Evolutionary conservation across 2,329 filamentous ascomycete genomes (phyloP).

Genomic region (Monosporascus sp.): DNA sequence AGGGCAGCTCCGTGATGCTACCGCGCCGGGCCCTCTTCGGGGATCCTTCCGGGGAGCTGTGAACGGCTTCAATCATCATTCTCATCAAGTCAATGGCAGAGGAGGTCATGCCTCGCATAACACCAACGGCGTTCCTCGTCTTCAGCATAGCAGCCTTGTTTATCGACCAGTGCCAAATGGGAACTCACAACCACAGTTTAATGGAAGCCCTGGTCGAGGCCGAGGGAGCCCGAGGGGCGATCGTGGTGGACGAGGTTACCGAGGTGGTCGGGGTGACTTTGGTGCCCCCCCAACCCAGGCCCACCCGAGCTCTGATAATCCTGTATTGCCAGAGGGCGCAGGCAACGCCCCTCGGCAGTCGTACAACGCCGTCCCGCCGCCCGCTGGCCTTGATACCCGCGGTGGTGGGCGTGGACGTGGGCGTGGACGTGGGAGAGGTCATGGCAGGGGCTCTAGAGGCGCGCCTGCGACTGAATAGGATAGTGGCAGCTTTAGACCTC

Average conservation of each 20-base stretch:
- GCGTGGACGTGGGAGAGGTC: slow-evolving; percentile 18
- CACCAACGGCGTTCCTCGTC: slow-evolving; percentile 33
- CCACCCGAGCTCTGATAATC: slow-evolving; percentile 2
- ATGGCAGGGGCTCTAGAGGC: slow-evolving; percentile 16
- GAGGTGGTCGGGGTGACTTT: slow-evolving; percentile 7
- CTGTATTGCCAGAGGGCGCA: not conserved
- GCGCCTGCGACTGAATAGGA: slow-evolving; percentile 1
- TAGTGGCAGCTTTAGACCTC: not conserved
- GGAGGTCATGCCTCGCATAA: slow-evolving; percentile 21
- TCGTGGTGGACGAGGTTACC: slow-evolving; percentile 12
- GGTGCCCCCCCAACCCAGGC: slow-evolving; percentile 10
- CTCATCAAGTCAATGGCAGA: slow-evolving; percentile 29
- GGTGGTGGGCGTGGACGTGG: slow-evolving; percentile 26
- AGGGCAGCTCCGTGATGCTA: slow-evolving; percentile 56
- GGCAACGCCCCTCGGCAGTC: slow-evolving; percentile 17
- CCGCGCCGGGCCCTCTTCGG: slow-evolving; percentile 48
- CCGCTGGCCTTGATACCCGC: slow-evolving; percentile 45
- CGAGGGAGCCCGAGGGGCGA: slow-evolving; percentile 8
- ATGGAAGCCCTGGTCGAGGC: slow-evolving; percentile 23
- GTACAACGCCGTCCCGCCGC: slow-evolving; percentile 57
- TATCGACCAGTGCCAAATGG: slow-evolving; percentile 37
- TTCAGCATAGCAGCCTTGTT: slow-evolving; percentile 48
- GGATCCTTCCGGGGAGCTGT: slow-evolving; percentile 54
- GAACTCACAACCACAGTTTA: slow-evolving; percentile 16
- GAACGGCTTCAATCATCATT: slow-evolving; percentile 36